Evolutionary conservation across 202 grass and related monocot genomes (phyloP).

Genomic region (Setaria italica): DNA sequence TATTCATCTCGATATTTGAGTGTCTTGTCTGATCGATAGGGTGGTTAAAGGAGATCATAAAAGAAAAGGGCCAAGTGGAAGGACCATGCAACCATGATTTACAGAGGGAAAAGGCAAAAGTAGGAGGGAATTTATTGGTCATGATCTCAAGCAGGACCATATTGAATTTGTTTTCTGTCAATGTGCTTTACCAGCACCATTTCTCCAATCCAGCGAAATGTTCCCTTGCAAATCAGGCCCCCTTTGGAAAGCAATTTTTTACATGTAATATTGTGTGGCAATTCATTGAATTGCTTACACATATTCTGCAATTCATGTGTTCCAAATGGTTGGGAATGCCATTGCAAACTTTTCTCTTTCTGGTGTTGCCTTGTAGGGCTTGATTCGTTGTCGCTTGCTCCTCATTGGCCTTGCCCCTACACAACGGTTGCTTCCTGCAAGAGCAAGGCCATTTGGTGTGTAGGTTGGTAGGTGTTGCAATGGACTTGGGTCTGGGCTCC

Average conservation of each 20-base stretch:
- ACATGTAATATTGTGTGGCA: too few species aligned
- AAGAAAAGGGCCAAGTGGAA: constrained; percentile 12
- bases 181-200: background rate
- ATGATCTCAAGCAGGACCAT: constrained; percentile 20
- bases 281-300: background rate
- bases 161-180: background rate
- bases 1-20: constrained; percentile 4
- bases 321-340: background rate
- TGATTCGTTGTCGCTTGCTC: background rate
- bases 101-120: constrained; percentile 5
- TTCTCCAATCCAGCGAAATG: constrained; percentile 23
- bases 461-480: background rate
- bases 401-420: background rate
- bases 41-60: background rate
- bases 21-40: background rate
- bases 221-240: background rate
- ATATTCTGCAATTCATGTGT: background rate
- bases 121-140: constrained; percentile 25
- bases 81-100: constrained; percentile 39
- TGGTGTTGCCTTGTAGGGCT: background rate
- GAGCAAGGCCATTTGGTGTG: constrained; percentile 45
- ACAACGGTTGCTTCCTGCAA: constrained; percentile 43
- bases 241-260: background rate
- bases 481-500: background rate
- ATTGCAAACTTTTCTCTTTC: background rate